A percentile compares a stretch with the other conserved stretches of the same genome.
These are phyloP conservation scores for Boletus barrowsii DNA, from an alignment of 768 basidiomycete genomes.

Conservation along the genomic window DNA sequence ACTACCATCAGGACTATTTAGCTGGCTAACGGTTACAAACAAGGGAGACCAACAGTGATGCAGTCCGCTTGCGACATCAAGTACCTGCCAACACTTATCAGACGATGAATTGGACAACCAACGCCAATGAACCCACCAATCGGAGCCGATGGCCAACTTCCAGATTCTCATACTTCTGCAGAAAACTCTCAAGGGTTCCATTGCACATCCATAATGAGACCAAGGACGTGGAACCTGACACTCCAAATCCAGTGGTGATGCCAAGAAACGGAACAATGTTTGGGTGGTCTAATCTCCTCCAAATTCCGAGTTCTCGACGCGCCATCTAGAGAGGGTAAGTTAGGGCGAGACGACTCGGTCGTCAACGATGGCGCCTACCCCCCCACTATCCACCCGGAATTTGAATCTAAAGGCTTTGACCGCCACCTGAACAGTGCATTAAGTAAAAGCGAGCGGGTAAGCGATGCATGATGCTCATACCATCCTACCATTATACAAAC, in stretches of 20 bases:
- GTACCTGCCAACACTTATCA: background rate
- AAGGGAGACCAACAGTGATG: background rate
- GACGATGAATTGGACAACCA: too few species aligned
- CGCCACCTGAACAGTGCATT: background rate
- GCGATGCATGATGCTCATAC: background rate
- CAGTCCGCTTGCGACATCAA: background rate
- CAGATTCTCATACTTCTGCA: background rate
- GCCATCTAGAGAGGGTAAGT: background rate
- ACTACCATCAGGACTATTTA: background rate
- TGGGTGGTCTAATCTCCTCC: background rate
- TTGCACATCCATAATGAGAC: background rate
- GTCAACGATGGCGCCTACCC: background rate
- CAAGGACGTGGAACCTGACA: background rate
- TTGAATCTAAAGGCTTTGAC: slow-evolving; percentile 1
- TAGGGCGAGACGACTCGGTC: background rate
- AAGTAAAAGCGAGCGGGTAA: background rate
- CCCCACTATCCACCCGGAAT: background rate
- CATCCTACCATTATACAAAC: background rate
- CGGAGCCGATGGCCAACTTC: background rate
- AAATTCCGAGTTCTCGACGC: slow-evolving; percentile 2
- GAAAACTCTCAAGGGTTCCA: background rate
- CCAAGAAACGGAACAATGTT: slow-evolving; percentile 4
- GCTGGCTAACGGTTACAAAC: background rate
- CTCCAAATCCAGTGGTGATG: background rate
- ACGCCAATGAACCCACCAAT: background rate